A percentile compares a stretch with the other conserved stretches of the same genome.
Evolutionary conservation across 495 filamentous ascomycete species (phyloP).

Genomic region (Hyaloscypha bicolor): DNA sequence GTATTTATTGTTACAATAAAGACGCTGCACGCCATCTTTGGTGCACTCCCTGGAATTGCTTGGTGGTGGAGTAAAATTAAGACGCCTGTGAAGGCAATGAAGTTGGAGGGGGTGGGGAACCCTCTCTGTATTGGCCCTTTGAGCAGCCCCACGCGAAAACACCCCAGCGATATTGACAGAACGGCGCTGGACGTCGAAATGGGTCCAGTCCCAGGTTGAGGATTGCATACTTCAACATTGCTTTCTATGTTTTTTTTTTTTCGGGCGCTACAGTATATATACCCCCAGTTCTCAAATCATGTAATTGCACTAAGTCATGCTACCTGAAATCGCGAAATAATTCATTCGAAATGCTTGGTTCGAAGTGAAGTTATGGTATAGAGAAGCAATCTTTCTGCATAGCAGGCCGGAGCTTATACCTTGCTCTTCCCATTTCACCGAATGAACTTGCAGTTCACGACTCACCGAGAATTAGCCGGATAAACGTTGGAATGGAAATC

Average conservation of each 20-base stretch:
- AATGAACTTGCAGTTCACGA: no score
- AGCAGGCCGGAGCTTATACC: no score
- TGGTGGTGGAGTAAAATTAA: conserved; percentile 2
- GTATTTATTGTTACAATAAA: background rate
- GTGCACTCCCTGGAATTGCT: background rate
- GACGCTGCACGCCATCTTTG: background rate
- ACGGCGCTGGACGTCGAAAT: background rate
- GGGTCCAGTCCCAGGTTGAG: background rate
- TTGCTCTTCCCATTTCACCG: no score
- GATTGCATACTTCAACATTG: background rate
- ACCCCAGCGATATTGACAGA: background rate
- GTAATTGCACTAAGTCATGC: background rate
- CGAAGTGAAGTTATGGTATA: no score
- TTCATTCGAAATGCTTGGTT: no score
- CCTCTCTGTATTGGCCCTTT: background rate
- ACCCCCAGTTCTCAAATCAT: background rate
- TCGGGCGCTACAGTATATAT: background rate
- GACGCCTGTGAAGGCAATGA: background rate
- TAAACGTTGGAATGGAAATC: no score
- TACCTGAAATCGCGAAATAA: no score
- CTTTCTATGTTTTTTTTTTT: background rate
- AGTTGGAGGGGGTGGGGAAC: background rate
- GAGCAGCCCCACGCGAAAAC: background rate
- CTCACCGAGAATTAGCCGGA: no score
- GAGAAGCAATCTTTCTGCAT: no score